phyloP scores from a whole-genome alignment of 1,284 basidiomycete genomes.

The Cutaneotrichosporon daszewskae region DNA sequence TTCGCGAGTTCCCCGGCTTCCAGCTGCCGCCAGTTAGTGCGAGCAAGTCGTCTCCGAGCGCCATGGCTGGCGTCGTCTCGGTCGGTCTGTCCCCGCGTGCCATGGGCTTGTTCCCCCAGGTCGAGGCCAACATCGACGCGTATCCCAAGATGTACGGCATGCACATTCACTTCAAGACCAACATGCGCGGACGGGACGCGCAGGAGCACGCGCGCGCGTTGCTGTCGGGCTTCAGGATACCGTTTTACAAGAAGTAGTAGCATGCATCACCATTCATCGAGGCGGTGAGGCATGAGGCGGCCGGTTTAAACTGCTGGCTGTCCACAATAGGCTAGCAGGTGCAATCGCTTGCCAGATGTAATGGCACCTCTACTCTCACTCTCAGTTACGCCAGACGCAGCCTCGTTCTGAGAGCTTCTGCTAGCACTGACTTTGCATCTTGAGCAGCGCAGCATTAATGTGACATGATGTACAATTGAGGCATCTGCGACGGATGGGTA shows the following conservation, averaged over 20 bases:
- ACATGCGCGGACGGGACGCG: slow-evolving; percentile 71
- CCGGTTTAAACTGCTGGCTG: too few relatives aligned
- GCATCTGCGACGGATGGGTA: too few relatives aligned
- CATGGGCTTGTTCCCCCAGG: slow-evolving; percentile 87
- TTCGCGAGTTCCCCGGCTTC: slow-evolving; percentile 86
- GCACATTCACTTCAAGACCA: slow-evolving; percentile 87
- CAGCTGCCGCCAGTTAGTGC: slow-evolving; percentile 61
- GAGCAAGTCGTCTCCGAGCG: slow-evolving; percentile 57
- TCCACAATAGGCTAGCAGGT: too few relatives aligned
- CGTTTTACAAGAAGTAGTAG: slow-evolving; percentile 55
- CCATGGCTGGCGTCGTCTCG: slow-evolving; percentile 77
- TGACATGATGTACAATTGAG: too few relatives aligned
- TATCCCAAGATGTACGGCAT: slow-evolving; percentile 81
- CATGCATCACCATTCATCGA: slow-evolving; percentile 1
- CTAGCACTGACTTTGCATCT: too few relatives aligned
- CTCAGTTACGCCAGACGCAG: too few relatives aligned
- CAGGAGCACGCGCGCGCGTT: slow-evolving; percentile 78
- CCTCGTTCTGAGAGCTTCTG: too few relatives aligned
- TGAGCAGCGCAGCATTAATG: too few relatives aligned
- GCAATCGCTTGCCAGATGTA: too few relatives aligned
- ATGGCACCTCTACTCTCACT: too few relatives aligned
- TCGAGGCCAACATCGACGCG: slow-evolving; percentile 83
- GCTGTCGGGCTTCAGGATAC: slow-evolving; percentile 82
- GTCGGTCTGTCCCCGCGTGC: slow-evolving; percentile 80
- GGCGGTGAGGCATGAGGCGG: too few relatives aligned